phyloP scores from a whole-genome alignment of 768 basidiomycete genomes.

The Lepiota subincarnata region DNA sequence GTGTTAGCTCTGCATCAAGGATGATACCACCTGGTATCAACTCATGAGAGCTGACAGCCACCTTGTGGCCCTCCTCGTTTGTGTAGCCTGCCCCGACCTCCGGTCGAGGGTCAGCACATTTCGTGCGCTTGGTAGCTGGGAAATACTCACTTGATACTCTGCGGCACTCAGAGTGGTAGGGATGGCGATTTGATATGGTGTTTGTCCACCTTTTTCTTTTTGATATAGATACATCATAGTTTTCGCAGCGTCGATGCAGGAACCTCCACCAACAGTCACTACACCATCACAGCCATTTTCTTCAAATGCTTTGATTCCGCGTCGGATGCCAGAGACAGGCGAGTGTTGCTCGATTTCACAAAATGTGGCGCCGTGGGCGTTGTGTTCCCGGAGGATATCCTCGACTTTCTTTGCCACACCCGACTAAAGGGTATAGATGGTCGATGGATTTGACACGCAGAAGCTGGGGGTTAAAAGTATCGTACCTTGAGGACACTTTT shows the following conservation, averaged over 20 bases:
- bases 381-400: conserved; percentile 47
- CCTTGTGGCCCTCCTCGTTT: conserved; percentile 65
- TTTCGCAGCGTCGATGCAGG: conserved; percentile 76
- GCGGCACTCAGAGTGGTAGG: conserved; percentile 81
- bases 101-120: conserved; percentile 1
- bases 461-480: not conserved
- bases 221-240: conserved; percentile 63
- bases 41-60: conserved; percentile 48
- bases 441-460: not conserved
- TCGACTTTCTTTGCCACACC: conserved; percentile 56
- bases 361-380: conserved; percentile 67
- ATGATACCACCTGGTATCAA: conserved; percentile 72
- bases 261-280: conserved; percentile 75
- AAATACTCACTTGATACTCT: conserved; percentile 55
- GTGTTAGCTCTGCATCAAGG: conserved; percentile 70
- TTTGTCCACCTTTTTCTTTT: conserved; percentile 48
- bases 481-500: conserved; percentile 21
- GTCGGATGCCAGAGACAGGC: conserved; percentile 61
- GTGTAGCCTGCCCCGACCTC: conserved; percentile 70
- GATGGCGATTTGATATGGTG: conserved; percentile 67
- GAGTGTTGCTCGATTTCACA: conserved; percentile 70
- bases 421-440: conserved; percentile 38
- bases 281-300: conserved; percentile 61
- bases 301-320: conserved; percentile 51
- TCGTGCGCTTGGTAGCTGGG: not conserved